Conservation (phyloP, 1,284 basidiomycete species). For the Papiliotrema nemorosa region DNA sequence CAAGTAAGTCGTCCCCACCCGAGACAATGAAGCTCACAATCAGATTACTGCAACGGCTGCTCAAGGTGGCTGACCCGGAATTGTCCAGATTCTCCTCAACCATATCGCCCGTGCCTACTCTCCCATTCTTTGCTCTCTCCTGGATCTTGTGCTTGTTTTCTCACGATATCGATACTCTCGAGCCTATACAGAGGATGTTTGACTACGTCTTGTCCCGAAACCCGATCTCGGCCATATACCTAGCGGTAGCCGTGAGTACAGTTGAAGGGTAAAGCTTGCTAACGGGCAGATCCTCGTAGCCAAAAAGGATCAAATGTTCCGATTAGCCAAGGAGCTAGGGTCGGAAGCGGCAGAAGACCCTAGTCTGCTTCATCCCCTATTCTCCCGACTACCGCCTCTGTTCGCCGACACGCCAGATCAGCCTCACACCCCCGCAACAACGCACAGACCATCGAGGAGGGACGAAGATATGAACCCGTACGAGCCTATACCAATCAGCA, state of each 20-base stretch:
- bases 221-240: conserved; percentile 74
- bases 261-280: conserved; percentile 40
- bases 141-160: conserved; percentile 87
- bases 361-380: conserved; percentile 64
- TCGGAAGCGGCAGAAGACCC: conserved; percentile 41
- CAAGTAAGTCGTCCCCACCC: conserved; percentile 52
- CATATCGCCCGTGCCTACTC: conserved; percentile 40
- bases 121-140: conserved; percentile 68
- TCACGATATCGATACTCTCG: conserved; percentile 79
- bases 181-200: conserved; percentile 80
- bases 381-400: conserved; percentile 67
- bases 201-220: conserved; percentile 81
- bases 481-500: conserved; percentile 36
- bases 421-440: conserved; percentile 2
- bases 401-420: conserved; percentile 45
- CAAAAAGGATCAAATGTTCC: conserved; percentile 45
- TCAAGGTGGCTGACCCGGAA: conserved; percentile 66
- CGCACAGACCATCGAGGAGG: background rate
- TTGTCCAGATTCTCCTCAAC: conserved; percentile 56
- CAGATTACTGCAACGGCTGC: conserved; percentile 66
- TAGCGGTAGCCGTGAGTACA: conserved; percentile 72
- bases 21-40: background rate
- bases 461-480: conserved; percentile 35
- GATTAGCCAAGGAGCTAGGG: conserved; percentile 31
- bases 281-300: conserved; percentile 42